A percentile compares a stretch with the other conserved stretches of the same genome.
These are phyloP conservation scores for Aleurites moluccanus DNA, from an alignment of 441 rosid species.

Conservation along the genomic window DNA sequence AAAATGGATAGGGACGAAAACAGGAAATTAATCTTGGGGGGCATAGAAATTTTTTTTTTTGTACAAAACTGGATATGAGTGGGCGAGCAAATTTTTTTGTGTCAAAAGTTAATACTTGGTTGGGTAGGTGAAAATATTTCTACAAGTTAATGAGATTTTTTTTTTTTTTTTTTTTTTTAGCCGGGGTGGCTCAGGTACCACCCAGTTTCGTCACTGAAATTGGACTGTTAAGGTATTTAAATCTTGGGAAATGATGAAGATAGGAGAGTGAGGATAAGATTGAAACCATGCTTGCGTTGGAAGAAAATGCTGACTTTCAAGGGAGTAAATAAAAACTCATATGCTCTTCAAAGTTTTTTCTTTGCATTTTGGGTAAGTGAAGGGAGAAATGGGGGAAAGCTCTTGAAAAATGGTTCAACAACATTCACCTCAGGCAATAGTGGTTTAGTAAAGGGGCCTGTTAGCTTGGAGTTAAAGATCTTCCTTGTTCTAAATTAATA, in stretches of 20 bases:
- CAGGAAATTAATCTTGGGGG: too few relatives aligned
- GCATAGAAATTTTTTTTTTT: too few relatives aligned
- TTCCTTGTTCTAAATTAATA: neutral
- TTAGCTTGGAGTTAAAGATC: constrained; percentile 1
- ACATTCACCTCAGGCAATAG: neutral
- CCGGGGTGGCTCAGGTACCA: too few relatives aligned
- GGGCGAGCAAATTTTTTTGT: too few relatives aligned
- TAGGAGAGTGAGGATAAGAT: neutral
- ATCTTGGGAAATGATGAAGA: neutral
- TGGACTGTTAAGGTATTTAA: neutral
- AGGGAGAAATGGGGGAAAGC: neutral
- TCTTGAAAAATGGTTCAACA: neutral
- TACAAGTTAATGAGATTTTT: too few relatives aligned
- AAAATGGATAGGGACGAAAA: too few relatives aligned
- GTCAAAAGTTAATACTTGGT: too few relatives aligned
- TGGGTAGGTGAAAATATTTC: too few relatives aligned
- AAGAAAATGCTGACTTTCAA: neutral
- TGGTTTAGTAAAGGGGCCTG: neutral
- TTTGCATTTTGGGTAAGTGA: neutral
- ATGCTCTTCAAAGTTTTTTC: neutral
- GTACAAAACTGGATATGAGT: too few relatives aligned
- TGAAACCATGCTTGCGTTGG: neutral
- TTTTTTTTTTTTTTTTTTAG: too few relatives aligned
- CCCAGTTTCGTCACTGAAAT: too few relatives aligned
- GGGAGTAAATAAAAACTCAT: neutral